phyloP scores from a whole-genome alignment of 202 grass and related monocot genomes.

The Digitaria exilis region DNA sequence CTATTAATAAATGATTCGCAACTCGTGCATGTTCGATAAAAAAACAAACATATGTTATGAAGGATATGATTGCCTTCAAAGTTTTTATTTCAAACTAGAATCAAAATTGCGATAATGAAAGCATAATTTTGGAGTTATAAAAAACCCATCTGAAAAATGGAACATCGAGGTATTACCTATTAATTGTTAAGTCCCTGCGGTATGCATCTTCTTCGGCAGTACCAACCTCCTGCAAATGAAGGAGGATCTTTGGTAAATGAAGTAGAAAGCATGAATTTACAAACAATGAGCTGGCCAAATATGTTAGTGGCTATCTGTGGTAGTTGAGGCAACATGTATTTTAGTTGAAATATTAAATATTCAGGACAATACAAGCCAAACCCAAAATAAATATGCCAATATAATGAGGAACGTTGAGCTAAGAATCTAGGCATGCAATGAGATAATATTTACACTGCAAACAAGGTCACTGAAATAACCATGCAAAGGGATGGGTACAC shows the following conservation, averaged over 20 bases:
- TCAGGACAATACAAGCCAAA: neutral
- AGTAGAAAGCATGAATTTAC: slow-evolving; percentile 17
- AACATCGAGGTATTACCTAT: slow-evolving; percentile 64
- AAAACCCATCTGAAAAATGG: neutral
- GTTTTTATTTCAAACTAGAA: no score
- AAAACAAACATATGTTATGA: no score
- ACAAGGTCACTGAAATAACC: slow-evolving; percentile 10
- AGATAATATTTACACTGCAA: slow-evolving; percentile 28
- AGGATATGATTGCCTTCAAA: no score
- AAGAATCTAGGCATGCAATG: neutral
- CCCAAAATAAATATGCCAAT: neutral
- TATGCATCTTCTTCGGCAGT: slow-evolving; percentile 89
- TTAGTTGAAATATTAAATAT: neutral
- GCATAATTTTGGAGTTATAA: neutral
- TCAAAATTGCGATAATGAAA: slow-evolving; percentile 23
- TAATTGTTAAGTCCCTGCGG: slow-evolving; percentile 93
- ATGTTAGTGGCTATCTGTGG: neutral
- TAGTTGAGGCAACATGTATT: neutral
- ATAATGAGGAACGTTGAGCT: neutral
- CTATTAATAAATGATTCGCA: no score
- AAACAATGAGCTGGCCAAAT: slow-evolving; percentile 21
- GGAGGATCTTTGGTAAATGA: neutral
- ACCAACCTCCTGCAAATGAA: slow-evolving; percentile 72
- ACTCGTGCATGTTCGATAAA: no score
- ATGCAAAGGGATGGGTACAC: slow-evolving; percentile 35